Evolutionary conservation across 2,329 filamentous ascomycete genomes (phyloP).

Genomic region (Alternaria arbusti): DNA sequence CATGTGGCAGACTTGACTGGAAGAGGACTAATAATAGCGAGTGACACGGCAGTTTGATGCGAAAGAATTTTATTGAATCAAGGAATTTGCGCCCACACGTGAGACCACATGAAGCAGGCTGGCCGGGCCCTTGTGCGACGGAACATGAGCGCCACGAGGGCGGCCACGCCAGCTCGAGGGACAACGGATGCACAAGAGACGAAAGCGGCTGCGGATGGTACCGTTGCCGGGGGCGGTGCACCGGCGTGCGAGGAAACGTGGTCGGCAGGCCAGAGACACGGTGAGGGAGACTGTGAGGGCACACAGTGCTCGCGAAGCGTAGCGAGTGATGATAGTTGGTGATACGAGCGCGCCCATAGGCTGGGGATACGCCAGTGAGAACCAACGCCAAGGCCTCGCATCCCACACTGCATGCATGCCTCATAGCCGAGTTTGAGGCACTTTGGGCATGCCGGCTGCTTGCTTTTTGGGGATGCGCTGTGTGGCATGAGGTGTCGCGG

Average conservation of each 20-base stretch:
- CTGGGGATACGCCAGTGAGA: constrained; percentile 24
- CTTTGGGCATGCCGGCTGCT: constrained; percentile 20
- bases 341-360: constrained; percentile 31
- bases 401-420: constrained; percentile 29
- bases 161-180: constrained; percentile 41
- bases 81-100: constrained; percentile 41
- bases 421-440: constrained; percentile 25
- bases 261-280: constrained; percentile 26
- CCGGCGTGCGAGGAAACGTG: constrained; percentile 36
- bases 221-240: constrained; percentile 27
- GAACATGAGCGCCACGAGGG: constrained; percentile 44
- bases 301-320: constrained; percentile 29
- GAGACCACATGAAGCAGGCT: constrained; percentile 45
- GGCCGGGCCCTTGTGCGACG: constrained; percentile 38
- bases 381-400: constrained; percentile 25
- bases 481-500: constrained; percentile 13
- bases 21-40: constrained; percentile 42
- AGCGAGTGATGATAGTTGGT: constrained; percentile 32
- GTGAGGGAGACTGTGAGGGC: constrained; percentile 22
- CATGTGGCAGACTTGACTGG: constrained; percentile 20
- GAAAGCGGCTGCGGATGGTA: constrained; percentile 31
- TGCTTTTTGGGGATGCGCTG: constrained; percentile 20
- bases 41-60: constrained; percentile 44
- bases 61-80: constrained; percentile 42
- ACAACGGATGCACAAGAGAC: constrained; percentile 27